A percentile compares a stretch with the other conserved stretches of the same genome.
phyloP scores from a whole-genome alignment of 2,329 filamentous ascomycete species.

The Zasmidium citrigriseum region DNA sequence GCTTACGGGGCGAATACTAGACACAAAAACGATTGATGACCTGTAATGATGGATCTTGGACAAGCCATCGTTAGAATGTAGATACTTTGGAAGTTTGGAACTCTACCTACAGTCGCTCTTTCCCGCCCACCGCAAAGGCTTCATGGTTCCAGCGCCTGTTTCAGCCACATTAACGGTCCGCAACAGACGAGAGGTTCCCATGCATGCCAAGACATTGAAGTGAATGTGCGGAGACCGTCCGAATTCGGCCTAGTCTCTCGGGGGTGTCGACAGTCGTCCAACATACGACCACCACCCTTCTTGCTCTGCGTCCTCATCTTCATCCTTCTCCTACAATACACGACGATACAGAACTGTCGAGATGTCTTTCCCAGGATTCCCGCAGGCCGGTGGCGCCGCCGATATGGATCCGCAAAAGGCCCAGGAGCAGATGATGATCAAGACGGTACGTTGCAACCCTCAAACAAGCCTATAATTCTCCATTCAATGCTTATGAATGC shows the following conservation, averaged over 20 bases:
- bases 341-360: too few species aligned
- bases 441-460: constrained; percentile 39
- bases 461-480: neutral
- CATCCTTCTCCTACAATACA: neutral
- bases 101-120: too few species aligned
- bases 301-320: neutral
- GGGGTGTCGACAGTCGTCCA: neutral
- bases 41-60: neutral
- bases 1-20: constrained; percentile 20
- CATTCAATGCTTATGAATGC: neutral
- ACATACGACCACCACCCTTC: neutral
- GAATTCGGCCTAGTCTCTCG: neutral
- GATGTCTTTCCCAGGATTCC: constrained; percentile 24
- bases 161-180: too few species aligned
- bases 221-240: neutral
- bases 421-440: constrained; percentile 53
- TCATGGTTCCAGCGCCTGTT: too few species aligned
- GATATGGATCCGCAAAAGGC: constrained; percentile 33
- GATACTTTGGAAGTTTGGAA: neutral
- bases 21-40: constrained; percentile 20
- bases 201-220: too few species aligned
- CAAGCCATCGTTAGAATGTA: neutral
- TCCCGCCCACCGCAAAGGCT: too few species aligned
- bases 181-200: too few species aligned
- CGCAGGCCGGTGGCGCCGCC: constrained; percentile 8